Evolutionary conservation across 129 eudicot species (phyloP).

Genomic region (Escallonia herrerae): DNA sequence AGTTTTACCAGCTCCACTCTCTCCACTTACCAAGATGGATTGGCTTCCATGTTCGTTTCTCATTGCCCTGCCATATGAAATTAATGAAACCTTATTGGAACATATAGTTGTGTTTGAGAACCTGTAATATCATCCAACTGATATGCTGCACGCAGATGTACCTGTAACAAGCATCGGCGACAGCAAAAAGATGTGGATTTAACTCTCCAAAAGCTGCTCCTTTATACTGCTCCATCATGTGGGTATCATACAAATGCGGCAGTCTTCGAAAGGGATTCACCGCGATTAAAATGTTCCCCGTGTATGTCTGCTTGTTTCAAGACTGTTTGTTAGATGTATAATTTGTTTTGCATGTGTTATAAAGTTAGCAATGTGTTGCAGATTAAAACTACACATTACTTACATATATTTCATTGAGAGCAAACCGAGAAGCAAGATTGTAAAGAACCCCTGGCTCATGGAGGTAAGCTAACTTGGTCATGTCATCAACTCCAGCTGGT

Average conservation of each 20-base stretch:
- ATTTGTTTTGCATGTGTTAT: neutral
- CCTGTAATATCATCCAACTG: neutral
- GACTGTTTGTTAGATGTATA: constrained; percentile 11
- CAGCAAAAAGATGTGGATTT: constrained; percentile 91
- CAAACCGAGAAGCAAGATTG: constrained; percentile 73
- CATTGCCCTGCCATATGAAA: constrained; percentile 44
- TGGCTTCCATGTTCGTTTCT: constrained; percentile 81
- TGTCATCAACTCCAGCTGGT: constrained; percentile 90
- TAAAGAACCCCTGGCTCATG: constrained; percentile 91
- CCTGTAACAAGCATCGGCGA: constrained; percentile 91
- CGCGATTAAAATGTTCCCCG: constrained; percentile 87
- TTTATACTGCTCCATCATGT: constrained; percentile 91
- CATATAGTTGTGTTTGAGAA: neutral
- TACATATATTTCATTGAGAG: constrained; percentile 81
- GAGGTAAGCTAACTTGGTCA: constrained; percentile 92
- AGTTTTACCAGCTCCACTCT: constrained; percentile 91
- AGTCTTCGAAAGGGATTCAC: constrained; percentile 80
- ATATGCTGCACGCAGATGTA: constrained; percentile 15
- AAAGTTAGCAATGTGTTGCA: neutral
- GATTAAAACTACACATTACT: constrained; percentile 13
- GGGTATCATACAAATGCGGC: constrained; percentile 83
- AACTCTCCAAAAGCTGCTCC: constrained; percentile 91
- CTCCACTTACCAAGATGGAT: constrained; percentile 88
- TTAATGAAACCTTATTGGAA: neutral
- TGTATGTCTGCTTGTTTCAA: constrained; percentile 61